Base-by-base conservation (phyloP, 805 yeast genomes). In the Saccharomycopsis lassenensis region DNA sequence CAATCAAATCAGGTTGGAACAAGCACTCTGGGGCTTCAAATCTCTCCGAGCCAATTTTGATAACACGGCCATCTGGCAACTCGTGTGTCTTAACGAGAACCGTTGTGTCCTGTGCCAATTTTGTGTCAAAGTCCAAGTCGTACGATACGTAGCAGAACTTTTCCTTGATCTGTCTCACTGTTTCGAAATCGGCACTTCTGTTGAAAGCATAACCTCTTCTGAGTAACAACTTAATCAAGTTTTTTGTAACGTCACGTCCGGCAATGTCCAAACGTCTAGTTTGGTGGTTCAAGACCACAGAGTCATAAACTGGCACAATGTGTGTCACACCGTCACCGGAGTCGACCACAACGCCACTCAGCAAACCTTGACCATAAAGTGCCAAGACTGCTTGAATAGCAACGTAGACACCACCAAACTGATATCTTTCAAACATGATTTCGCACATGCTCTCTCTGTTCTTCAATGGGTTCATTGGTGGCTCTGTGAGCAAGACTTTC, bases 321-420 rank as follows among this genome's bases (percentile, higher is more conserved):
- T 91, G 98, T 3, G 98, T 91, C 31, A 89, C 98, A 61, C 97
- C 97, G 57, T 87, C 97, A 53, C 98, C 98, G 3, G 95, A 85
- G 59, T 91, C 98, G 16, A 91, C 97, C 40, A 91, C 98, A 14
- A 91, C 97, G 50, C 98, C 98, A 0, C 94, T 82, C 18, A 93
- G 79, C 49, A 89, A 69, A 44, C 97, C 97, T 62, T 91, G 97
- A 2, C 97, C 97, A 51, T 91, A 91, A 38, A 91, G 69, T 0
- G 97, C 97, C 52, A 91, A 69, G n/a, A 91, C 98, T 3, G 97
- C 97, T 65, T 89, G 96, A 52, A 84, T 85, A 15, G 95, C 95
- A 31, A 87, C 95, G 49, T 89, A 87, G 7, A 87, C 94, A 14
- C 95, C 95, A 25, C 89, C 85, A 56, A 86, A 82, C 40, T 77